These are phyloP conservation scores for Sarocladium kiliense DNA, from an alignment of 2,329 filamentous ascomycete genomes.

Conservation along the genomic window DNA sequence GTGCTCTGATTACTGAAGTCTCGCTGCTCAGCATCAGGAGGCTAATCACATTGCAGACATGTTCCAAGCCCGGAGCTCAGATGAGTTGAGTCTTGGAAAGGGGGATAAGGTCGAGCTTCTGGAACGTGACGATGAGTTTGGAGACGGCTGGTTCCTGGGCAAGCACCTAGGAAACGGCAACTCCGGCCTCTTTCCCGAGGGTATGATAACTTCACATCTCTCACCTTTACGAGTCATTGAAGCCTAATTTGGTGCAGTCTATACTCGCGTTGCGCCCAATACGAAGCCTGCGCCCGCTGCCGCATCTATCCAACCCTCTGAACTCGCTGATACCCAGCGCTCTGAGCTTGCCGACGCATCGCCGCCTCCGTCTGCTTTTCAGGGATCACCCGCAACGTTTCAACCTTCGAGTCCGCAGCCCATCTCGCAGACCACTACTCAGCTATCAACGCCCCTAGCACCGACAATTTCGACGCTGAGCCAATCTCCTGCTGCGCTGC, in stretches of 20 bases:
- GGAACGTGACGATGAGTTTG: constrained; percentile 83
- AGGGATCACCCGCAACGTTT: background rate
- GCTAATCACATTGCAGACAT: constrained; percentile 59
- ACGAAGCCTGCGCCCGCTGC: constrained; percentile 18
- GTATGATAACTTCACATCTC: constrained; percentile 38
- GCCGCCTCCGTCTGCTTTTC: background rate
- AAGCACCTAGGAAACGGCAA: constrained; percentile 68
- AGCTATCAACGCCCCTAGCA: constrained; percentile 27
- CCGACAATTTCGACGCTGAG: constrained; percentile 21
- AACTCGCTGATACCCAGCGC: constrained; percentile 14
- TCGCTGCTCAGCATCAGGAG: background rate
- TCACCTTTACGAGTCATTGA: background rate
- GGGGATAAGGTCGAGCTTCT: constrained; percentile 79
- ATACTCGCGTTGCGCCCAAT: constrained; percentile 55
- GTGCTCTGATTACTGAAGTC: constrained; percentile 23
- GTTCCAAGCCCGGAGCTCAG: constrained; percentile 83
- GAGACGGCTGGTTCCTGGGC: constrained; percentile 80
- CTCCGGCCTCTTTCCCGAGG: constrained; percentile 78
- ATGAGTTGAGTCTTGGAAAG: constrained; percentile 84
- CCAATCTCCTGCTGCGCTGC: constrained; percentile 1
- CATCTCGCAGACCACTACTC: constrained; percentile 26
- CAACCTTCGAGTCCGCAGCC: constrained; percentile 12
- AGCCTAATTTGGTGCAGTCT: constrained; percentile 38
- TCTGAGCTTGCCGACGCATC: background rate
- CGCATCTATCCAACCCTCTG: constrained; percentile 18